phyloP scores from a whole-genome alignment of 805 yeast genomes.

The Saccharomycopsis sp. region DNA sequence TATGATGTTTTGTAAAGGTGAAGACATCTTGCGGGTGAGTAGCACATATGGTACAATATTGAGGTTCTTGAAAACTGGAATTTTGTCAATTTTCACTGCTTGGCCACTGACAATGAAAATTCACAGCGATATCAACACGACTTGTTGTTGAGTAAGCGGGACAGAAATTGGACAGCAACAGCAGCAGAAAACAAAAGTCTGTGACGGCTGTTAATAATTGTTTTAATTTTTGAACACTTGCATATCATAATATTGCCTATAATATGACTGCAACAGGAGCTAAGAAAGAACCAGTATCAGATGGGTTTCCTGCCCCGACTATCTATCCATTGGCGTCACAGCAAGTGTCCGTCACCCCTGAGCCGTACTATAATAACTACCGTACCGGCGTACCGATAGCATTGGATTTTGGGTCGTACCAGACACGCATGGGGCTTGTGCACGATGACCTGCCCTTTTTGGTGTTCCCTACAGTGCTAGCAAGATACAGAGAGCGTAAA shows the following conservation, averaged over 20 bases:
- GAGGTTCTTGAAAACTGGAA: too few relatives aligned
- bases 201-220: too few relatives aligned
- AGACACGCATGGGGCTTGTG: slow-evolving; percentile 54
- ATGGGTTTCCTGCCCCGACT: slow-evolving; percentile 8
- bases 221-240: too few relatives aligned
- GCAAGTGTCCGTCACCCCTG: background rate
- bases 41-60: too few relatives aligned
- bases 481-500: slow-evolving; percentile 76
- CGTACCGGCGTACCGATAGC: slow-evolving; percentile 66
- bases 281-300: background rate
- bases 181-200: too few relatives aligned
- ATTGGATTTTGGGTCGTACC: slow-evolving; percentile 73
- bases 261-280: background rate
- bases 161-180: too few relatives aligned
- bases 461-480: slow-evolving; percentile 58
- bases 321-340: slow-evolving; percentile 10
- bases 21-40: background rate
- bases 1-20: background rate
- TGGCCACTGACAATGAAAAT: too few relatives aligned
- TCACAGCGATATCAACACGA: too few relatives aligned
- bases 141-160: too few relatives aligned
- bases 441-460: slow-evolving; percentile 44
- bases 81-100: too few relatives aligned
- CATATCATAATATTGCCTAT: background rate
- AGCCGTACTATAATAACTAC: slow-evolving; percentile 43